Percentiles rank a stretch among this genome's conserved stretches.
Conservation (phyloP, 2,329 filamentous ascomycete genomes). For the Fusarium sp. region DNA sequence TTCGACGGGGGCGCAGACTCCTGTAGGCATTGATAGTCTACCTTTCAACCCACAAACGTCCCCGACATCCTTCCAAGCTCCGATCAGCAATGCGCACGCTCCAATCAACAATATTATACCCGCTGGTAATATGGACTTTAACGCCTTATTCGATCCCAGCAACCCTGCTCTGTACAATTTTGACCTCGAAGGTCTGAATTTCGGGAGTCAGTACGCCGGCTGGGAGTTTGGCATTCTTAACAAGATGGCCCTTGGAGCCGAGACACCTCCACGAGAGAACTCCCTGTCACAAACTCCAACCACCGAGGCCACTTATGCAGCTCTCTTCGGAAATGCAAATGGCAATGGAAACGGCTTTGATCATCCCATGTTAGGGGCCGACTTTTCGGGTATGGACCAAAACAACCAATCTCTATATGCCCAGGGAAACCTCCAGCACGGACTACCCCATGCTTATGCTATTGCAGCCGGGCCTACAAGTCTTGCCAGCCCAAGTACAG, state of each 20-base stretch:
- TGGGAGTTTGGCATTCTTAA: conserved; percentile 96
- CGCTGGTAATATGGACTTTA: conserved; percentile 61
- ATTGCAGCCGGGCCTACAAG: conserved; percentile 71
- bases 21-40: conserved; percentile 58
- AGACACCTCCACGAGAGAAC: conserved; percentile 77
- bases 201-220: conserved; percentile 95
- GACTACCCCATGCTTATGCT: conserved; percentile 71
- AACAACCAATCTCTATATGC: conserved; percentile 58
- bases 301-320: conserved; percentile 51
- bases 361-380: conserved; percentile 58
- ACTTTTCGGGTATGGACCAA: conserved; percentile 63
- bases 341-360: conserved; percentile 61
- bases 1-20: conserved; percentile 54
- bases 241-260: conserved; percentile 84
- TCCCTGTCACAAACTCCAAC: conserved; percentile 54
- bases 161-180: conserved; percentile 96
- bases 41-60: conserved; percentile 73
- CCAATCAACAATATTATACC: conserved; percentile 60
- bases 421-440: conserved; percentile 68
- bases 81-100: conserved; percentile 58
- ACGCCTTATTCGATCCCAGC: conserved; percentile 83
- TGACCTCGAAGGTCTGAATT: conserved; percentile 86
- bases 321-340: conserved; percentile 62
- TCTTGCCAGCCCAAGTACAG: conserved; percentile 71
- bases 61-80: conserved; percentile 74